Evolutionary conservation across 768 basidiomycete species (phyloP).

Genomic region (Cyathus striatus): DNA sequence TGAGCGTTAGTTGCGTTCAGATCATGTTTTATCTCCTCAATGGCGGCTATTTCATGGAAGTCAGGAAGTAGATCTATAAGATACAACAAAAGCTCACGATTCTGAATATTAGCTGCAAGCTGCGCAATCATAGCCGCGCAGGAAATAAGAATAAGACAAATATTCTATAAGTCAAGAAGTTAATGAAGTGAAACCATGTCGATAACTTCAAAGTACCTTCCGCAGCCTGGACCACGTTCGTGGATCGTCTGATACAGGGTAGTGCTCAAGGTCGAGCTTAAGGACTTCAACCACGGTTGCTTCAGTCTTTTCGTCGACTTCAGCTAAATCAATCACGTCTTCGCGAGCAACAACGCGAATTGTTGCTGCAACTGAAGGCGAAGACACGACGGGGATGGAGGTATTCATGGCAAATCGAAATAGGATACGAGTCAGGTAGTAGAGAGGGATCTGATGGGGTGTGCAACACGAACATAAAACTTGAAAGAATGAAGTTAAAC

Average conservation of each 20-base stretch:
- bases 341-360: too few species aligned
- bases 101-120: conserved; percentile 56
- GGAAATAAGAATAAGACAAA: conserved; percentile 41
- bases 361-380: too few species aligned
- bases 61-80: not conserved
- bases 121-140: conserved; percentile 55
- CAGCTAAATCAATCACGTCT: too few species aligned
- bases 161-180: conserved; percentile 23
- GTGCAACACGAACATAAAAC: too few species aligned
- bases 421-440: too few species aligned
- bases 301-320: too few species aligned
- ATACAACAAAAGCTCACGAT: conserved; percentile 35
- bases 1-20: conserved; percentile 55
- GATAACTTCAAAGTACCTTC: conserved; percentile 45
- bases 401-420: too few species aligned
- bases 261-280: conserved; percentile 55
- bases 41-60: conserved; percentile 43
- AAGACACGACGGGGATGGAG: too few species aligned
- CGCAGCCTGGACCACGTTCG: conserved; percentile 49
- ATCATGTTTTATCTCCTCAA: conserved; percentile 51
- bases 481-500: too few species aligned
- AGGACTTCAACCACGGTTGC: too few species aligned
- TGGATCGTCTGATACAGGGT: conserved; percentile 56
- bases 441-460: too few species aligned
- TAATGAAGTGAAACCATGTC: too few species aligned